phyloP scores from a whole-genome alignment of 2,329 filamentous ascomycete species.

The Fonsecaea nubica region DNA sequence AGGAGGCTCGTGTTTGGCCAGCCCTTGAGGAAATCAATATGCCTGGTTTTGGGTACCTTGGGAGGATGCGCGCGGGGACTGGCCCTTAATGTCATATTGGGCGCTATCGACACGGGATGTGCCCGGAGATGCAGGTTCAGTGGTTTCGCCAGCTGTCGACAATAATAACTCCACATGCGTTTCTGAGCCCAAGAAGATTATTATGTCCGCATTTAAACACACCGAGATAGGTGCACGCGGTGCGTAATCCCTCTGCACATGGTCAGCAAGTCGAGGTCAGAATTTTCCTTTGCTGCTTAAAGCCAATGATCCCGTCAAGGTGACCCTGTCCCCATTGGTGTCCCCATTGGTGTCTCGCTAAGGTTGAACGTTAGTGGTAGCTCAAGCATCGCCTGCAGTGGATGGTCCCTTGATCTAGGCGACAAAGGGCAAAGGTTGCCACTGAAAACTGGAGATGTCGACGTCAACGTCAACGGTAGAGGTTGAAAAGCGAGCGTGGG shows the following conservation, averaged over 20 bases:
- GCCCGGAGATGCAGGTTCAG: not conserved
- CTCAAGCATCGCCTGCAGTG: constrained; percentile 1
- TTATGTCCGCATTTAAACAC: not conserved
- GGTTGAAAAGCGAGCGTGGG: not conserved
- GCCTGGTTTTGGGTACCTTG: constrained; percentile 23
- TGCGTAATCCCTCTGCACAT: not conserved
- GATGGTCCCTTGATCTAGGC: constrained; percentile 17
- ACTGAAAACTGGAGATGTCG: constrained; percentile 16
- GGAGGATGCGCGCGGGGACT: not conserved
- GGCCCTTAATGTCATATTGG: constrained; percentile 26
- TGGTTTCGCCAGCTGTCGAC: not conserved
- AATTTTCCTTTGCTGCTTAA: constrained; percentile 3
- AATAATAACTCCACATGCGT: not conserved
- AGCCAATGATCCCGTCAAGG: not conserved
- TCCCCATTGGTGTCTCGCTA: not conserved
- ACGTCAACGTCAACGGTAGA: constrained; percentile 12
- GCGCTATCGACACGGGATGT: not conserved
- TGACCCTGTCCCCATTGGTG: not conserved
- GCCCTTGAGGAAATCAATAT: constrained; percentile 54
- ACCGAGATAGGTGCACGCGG: not conserved
- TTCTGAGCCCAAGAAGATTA: not conserved
- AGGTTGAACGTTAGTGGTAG: constrained; percentile 7
- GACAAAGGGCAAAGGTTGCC: constrained; percentile 12
- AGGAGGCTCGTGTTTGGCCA: constrained; percentile 65
- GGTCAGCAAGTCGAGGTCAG: not conserved